Evolutionary conservation across 148 eudicot species (phyloP).

Genomic region (Agrostemma githago): DNA sequence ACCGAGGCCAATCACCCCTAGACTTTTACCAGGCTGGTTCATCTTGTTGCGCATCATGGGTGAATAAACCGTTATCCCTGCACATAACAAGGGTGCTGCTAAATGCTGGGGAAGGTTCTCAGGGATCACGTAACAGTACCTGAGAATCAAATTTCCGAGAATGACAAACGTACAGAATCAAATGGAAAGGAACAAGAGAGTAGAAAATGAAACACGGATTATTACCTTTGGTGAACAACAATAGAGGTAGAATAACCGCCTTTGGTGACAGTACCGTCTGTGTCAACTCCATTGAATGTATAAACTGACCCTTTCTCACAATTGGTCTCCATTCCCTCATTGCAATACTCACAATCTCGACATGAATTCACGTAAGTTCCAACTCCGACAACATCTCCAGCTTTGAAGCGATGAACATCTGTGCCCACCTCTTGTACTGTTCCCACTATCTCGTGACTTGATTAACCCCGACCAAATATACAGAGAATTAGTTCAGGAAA

Average conservation of each 20-base stretch:
- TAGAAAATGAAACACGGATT: too few relatives aligned
- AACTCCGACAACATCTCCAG: slow-evolving; percentile 81
- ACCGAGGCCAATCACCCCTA: slow-evolving; percentile 81
- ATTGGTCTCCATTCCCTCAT: slow-evolving; percentile 48
- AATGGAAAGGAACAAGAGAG: not conserved
- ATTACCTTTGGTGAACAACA: slow-evolving; percentile 67
- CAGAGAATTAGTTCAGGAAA: not conserved
- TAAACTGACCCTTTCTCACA: slow-evolving; percentile 53
- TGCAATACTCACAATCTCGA: slow-evolving; percentile 68
- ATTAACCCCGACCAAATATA: slow-evolving; percentile 5
- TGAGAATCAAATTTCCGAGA: slow-evolving; percentile 23
- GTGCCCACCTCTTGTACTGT: slow-evolving; percentile 65
- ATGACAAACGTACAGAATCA: not conserved
- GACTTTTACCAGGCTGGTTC: slow-evolving; percentile 76
- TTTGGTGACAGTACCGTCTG: slow-evolving; percentile 64
- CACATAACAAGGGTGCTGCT: slow-evolving; percentile 81
- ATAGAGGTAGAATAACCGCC: slow-evolving; percentile 72
- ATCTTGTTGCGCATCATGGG: slow-evolving; percentile 77
- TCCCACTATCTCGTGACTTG: slow-evolving; percentile 92
- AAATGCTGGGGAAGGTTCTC: slow-evolving; percentile 48
- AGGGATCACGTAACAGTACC: slow-evolving; percentile 67
- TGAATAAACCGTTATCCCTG: slow-evolving; percentile 76
- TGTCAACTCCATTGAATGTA: slow-evolving; percentile 61
- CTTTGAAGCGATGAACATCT: slow-evolving; percentile 49
- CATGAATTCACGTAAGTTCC: slow-evolving; percentile 85